Percentiles rank a stretch among this genome's conserved stretches.
These are phyloP conservation scores for Eleusine coracana DNA, from an alignment of 176 grass and related monocot species.

Conservation along the genomic window DNA sequence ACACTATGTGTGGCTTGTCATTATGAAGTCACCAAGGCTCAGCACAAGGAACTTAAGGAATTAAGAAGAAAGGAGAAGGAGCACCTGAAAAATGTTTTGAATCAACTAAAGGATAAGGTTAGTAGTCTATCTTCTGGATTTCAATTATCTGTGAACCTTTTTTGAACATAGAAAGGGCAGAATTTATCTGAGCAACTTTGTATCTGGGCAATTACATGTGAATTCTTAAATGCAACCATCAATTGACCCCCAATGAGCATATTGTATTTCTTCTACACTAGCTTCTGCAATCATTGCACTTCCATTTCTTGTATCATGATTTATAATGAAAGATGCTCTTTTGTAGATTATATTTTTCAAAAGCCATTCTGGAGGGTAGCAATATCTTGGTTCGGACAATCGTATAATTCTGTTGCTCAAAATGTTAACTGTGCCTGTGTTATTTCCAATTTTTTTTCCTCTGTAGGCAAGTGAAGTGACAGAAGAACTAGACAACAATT, in stretches of 20 bases:
- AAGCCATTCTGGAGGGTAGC: background rate
- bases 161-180: background rate
- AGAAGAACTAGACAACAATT: slow-evolving; percentile 42
- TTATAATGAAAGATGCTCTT: background rate
- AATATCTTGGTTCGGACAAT: background rate
- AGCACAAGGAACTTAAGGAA: slow-evolving; percentile 57
- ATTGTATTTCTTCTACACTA: slow-evolving; percentile 18
- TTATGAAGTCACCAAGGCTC: slow-evolving; percentile 62
- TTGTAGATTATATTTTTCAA: background rate
- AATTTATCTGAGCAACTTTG: background rate
- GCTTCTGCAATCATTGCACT: background rate
- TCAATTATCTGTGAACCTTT: background rate
- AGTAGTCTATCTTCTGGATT: slow-evolving; percentile 40
- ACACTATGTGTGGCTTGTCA: slow-evolving; percentile 97
- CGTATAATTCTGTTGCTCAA: slow-evolving; percentile 19
- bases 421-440: background rate
- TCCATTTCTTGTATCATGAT: slow-evolving; percentile 10
- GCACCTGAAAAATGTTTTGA: slow-evolving; percentile 63
- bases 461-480: slow-evolving; percentile 45
- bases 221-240: slow-evolving; percentile 4
- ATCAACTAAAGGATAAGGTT: slow-evolving; percentile 63
- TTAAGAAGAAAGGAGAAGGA: slow-evolving; percentile 68
- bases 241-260: background rate
- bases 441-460: slow-evolving; percentile 14
- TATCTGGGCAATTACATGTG: background rate